Base-by-base conservation (phyloP, 306 rosid species). In the Dalbergia cochinchinensis region DNA sequence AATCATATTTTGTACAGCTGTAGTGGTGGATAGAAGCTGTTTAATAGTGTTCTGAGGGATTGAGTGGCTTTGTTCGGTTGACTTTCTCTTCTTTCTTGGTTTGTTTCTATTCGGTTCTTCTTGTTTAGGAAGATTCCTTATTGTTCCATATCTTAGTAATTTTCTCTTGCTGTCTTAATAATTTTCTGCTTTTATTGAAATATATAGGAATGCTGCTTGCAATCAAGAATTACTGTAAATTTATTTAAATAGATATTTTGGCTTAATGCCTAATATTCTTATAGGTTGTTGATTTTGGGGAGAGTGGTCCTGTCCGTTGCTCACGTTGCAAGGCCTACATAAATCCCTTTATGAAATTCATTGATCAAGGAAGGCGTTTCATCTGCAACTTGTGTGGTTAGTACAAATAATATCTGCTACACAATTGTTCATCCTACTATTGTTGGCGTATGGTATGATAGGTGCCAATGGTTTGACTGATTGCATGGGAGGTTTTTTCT, bases 281-380 rank as follows among this genome's bases (percentile, higher is more conserved):
- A 33, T 86, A 93, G 99, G 93, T 95, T 89, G 98, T 93, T 72
- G 99, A 95, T 83, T 95, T 95, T 89, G 99, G 98, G 87, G 99
- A 95, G 83, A 79, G 94, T 65, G 99, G 99, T 81, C 99, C 99
- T 67, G 96, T 95, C 58, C 96, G 99, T 77, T 95, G 98, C 87
- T 91, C 96, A 69, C 97, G 98, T 55, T 95, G 99, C 94, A 95
- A 93, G 87, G 97, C 94, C 77, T 95, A 95, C 82, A 86, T 95
- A 73, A 95, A 95, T 86, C 97, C 99, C 74, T 95, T 95, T 82
- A 95, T 95, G 99, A 95, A 90, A 86, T 95, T 95, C 76, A 84
- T 93, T 77, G 99, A 93, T 83, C 99, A 93, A 82, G 99, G 99
- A 87, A 89, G 96, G 86, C 94, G 83, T 65, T 95, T 95, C 83